Conservation (phyloP, 2,329 filamentous ascomycete species). For the Lasiodiplodia gonubiensis region DNA sequence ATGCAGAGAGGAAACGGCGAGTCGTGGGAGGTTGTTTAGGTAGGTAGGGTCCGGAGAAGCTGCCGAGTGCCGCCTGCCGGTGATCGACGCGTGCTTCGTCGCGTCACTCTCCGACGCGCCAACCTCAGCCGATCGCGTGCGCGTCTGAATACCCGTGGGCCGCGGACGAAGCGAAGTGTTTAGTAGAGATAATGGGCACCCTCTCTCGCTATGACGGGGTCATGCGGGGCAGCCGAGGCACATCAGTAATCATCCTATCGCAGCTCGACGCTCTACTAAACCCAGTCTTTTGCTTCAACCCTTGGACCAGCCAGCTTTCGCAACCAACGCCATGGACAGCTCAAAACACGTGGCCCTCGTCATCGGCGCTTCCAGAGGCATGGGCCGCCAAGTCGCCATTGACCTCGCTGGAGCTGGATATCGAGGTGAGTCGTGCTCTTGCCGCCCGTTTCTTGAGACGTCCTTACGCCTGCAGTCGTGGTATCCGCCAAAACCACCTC, state of each 20-base stretch:
- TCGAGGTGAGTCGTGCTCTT: conserved; percentile 58
- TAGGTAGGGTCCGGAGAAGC: conserved; percentile 3
- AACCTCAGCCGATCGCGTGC: neutral
- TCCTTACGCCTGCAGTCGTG: conserved; percentile 62
- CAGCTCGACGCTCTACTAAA: neutral
- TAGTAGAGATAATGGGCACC: too few relatives aligned
- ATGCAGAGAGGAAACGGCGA: neutral
- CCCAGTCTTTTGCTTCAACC: neutral
- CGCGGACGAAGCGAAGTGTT: neutral
- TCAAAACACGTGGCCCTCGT: conserved; percentile 65
- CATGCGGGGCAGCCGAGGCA: conserved; percentile 11
- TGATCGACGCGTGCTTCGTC: neutral
- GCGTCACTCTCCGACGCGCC: neutral
- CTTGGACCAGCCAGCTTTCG: neutral
- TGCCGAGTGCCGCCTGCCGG: neutral
- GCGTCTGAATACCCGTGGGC: neutral
- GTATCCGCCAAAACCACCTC: conserved; percentile 78
- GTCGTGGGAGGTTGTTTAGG: neutral
- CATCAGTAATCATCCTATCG: conserved; percentile 13
- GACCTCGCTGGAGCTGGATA: conserved; percentile 76
- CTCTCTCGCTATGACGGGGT: too few relatives aligned
- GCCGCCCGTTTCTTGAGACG: neutral
- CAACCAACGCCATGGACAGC: conserved; percentile 4
- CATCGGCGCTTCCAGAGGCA: conserved; percentile 78
- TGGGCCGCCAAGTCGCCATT: conserved; percentile 80